phyloP scores from a whole-genome alignment of 257 asterid species.

The Salvia miltiorrhiza region DNA sequence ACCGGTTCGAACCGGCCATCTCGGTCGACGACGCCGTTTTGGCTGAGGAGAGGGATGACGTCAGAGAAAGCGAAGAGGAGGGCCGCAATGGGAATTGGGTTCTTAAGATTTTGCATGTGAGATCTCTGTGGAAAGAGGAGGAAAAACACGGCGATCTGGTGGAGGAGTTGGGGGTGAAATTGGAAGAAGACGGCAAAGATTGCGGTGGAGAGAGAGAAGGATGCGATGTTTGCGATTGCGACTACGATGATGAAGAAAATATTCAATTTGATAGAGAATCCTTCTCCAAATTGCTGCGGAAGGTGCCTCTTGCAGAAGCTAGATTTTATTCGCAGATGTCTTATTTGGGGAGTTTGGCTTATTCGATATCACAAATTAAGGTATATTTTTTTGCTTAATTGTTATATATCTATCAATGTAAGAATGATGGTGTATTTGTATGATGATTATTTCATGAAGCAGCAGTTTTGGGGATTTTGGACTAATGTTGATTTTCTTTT shows the following conservation, averaged over 20 bases:
- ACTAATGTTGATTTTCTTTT: not conserved
- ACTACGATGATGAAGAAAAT: constrained; percentile 48
- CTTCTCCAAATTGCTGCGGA: constrained; percentile 67
- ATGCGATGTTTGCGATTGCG: constrained; percentile 47
- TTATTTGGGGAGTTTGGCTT: constrained; percentile 83
- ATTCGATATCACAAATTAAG: constrained; percentile 80
- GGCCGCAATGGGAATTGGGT: constrained; percentile 60
- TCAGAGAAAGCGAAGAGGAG: constrained; percentile 22
- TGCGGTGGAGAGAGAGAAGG: constrained; percentile 33
- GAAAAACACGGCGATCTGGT: constrained; percentile 26
- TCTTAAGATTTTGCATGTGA: constrained; percentile 62
- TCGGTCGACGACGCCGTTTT: constrained; percentile 59
- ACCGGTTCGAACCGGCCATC: constrained; percentile 51
- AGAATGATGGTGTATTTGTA: not conserved
- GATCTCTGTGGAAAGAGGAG: constrained; percentile 51
- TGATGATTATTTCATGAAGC: not conserved
- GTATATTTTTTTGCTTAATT: constrained; percentile 27
- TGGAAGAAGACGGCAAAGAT: constrained; percentile 23
- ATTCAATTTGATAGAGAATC: constrained; percentile 63
- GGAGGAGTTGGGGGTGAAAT: constrained; percentile 29
- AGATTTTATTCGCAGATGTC: constrained; percentile 77
- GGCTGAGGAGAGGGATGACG: constrained; percentile 50
- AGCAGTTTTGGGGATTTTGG: not conserved
- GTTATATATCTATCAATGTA: not conserved
- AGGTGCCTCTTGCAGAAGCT: constrained; percentile 79